Base-by-base conservation (phyloP, 2,329 filamentous ascomycete species). In the Colletotrichum graminicola region DNA sequence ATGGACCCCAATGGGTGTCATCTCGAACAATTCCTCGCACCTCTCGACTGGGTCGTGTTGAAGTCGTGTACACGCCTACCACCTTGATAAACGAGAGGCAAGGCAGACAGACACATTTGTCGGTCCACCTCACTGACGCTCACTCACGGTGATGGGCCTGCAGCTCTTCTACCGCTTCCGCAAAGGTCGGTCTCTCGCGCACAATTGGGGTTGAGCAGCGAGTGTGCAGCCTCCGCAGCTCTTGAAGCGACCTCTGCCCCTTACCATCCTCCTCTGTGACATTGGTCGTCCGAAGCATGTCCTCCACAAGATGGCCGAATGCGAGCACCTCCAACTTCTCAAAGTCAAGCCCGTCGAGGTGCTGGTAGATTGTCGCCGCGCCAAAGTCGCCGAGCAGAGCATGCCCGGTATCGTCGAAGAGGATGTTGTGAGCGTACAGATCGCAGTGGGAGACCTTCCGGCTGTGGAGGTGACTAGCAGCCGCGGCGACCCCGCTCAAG, bases 361-460 rank as follows among this genome's bases (percentile, higher is more conserved):
- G 74, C 51, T 75, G 76, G 69, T 86, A 85, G 18, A 86, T 78
- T 0, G 84, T 85, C 1, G 84, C 84, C 1, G 84, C 85, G 14
- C 84, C 84, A 66, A 86, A 85, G 62, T 85, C 84, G 32, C 83
- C 84, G 3, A 87, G 77, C 16, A 87, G 74, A 5, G 84, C 84
- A 72, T 86, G 83, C 1, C 79, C 82, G 12, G 76, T 76, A 12
- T 78, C 76, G 61, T 78, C 79, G 32, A 81, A 81, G 14, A 86
- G 78, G 23, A 86, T 83, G 74, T 86, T 86, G 74, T 86, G 84
- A 14, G 84, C 83, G 62, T 84, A 85, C 45, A 87, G 66, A 73
- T 86, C 84, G 23, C 85, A 85, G 70, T 87, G 85, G 8, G 80
- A 76, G 23, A 86, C 82, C 7, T 82, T 82, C 41, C 78, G 77